Evolutionary conservation across 805 yeast genomes (phyloP), one percentile per base, ranked within the genome.

Genomic region (Saccharomycopsis olivae): DNA sequence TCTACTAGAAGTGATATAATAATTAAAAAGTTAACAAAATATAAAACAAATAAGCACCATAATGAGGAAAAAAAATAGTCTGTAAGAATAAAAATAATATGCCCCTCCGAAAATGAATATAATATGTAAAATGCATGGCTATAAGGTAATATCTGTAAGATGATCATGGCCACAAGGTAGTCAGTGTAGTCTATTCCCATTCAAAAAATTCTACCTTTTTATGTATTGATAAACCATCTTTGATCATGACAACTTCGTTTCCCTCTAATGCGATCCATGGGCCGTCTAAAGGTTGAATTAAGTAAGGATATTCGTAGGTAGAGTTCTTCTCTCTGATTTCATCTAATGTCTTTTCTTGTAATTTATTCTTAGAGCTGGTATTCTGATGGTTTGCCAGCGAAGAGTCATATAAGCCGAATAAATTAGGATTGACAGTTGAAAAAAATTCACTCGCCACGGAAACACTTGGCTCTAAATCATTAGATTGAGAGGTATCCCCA

Each of bases 211-310:
- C 51, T 15, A 65, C 54, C 25, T 51, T 51, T 36, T 61, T 57
- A 32, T 64, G 51, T 9, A 55, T 52, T 1, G 69, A 63, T 10
- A 64, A 65, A 19, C 60, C 64, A 3, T 58, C 53, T 41, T 70
- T 66, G 6, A 72, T 75, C 49, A 70, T 61, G 15, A 73, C 62
- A 29, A 69, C 62, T 44, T 69, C 68, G 21, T 65, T 66, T 1
- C 75, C 75, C 46, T 79, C 86, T 13, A 78, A 63, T 1, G 79
- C 81, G 25, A 88, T 64, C 73, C 94, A 73, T 0, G 97, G 96
- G 0, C 94, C 94, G 48, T 86, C 95, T 33, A 89, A 60, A 4
- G 73, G 71, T 36, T 69, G 72, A 0, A 78, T 66, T 49, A 85
- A 58, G 48, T 73, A 73, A 2, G 95, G 95, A 56, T 84, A 88